Evolutionary conservation across 768 basidiomycete species (phyloP).

Genomic region (Pilatotrama ljubarskyi): DNA sequence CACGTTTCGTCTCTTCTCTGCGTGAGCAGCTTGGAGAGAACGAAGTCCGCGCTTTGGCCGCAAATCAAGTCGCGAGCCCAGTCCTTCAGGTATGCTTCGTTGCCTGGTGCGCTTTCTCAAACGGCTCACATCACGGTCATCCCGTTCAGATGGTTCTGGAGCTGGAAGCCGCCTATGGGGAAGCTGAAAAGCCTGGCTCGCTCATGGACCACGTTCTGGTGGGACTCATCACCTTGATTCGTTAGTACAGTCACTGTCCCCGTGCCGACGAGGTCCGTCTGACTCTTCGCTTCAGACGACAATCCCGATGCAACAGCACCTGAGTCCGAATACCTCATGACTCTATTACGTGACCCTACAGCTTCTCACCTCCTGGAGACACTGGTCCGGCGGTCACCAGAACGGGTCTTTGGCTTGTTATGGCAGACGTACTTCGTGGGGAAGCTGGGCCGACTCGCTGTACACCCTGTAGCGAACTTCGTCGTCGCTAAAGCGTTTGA

Average conservation of each 20-base stretch:
- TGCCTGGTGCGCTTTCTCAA: too few species aligned
- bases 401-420: constrained; percentile 57
- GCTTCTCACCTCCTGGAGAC: constrained; percentile 91
- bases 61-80: constrained; percentile 76
- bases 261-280: neutral
- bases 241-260: constrained; percentile 41
- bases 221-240: constrained; percentile 65
- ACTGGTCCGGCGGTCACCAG: constrained; percentile 63
- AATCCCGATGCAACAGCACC: constrained; percentile 34
- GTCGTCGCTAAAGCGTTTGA: constrained; percentile 81
- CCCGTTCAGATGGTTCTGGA: constrained; percentile 70
- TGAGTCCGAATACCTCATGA: constrained; percentile 78
- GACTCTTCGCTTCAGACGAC: constrained; percentile 35
- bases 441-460: constrained; percentile 69
- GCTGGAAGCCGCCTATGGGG: constrained; percentile 69
- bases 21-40: constrained; percentile 59
- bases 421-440: constrained; percentile 81
- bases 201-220: constrained; percentile 81
- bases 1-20: constrained; percentile 51
- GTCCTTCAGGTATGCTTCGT: constrained; percentile 57
- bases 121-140: neutral
- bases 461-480: constrained; percentile 93
- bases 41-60: constrained; percentile 76
- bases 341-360: constrained; percentile 81
- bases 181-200: constrained; percentile 60